phyloP scores from a whole-genome alignment of 106 monocot species.

The Ottelia alismoides region DNA sequence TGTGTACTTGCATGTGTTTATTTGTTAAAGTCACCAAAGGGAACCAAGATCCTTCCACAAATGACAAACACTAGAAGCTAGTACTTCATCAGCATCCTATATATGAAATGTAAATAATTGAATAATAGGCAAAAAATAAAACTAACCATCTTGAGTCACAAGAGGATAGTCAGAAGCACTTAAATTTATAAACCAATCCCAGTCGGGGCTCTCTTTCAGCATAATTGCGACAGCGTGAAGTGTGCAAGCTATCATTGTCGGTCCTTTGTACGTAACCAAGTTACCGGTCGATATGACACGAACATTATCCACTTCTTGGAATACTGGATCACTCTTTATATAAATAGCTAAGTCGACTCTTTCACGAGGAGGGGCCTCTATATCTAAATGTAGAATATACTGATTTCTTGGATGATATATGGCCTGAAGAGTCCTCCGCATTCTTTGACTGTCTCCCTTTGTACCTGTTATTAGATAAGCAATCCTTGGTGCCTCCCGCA shows the following conservation, averaged over 20 bases:
- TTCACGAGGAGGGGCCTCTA: slow-evolving; percentile 89
- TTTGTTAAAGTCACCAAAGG: no score
- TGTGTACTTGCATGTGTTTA: no score
- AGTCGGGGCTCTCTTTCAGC: slow-evolving; percentile 54
- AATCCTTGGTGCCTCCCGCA: slow-evolving; percentile 46
- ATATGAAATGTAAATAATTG: no score
- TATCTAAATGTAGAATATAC: slow-evolving; percentile 90
- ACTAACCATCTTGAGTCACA: slow-evolving; percentile 92
- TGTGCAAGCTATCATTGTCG: slow-evolving; percentile 95
- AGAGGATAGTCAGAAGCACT: slow-evolving; percentile 99
- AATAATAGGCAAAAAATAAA: neutral
- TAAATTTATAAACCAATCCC: slow-evolving; percentile 99
- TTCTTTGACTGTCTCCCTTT: slow-evolving; percentile 74
- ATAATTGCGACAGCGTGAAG: slow-evolving; percentile 84
- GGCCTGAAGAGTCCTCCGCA: slow-evolving; percentile 75
- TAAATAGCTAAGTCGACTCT: slow-evolving; percentile 82
- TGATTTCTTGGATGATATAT: slow-evolving; percentile 95
- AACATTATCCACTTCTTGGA: slow-evolving; percentile 67
- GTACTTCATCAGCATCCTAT: no score
- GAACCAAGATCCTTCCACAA: no score
- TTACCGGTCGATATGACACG: slow-evolving; percentile 79
- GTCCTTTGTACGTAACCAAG: slow-evolving; percentile 95
- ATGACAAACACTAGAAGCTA: no score
- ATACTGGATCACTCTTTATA: slow-evolving; percentile 59
- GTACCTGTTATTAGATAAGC: slow-evolving; percentile 94